Conservation (phyloP, 2,329 filamentous ascomycete species). For the Furcasterigmium furcatum region DNA sequence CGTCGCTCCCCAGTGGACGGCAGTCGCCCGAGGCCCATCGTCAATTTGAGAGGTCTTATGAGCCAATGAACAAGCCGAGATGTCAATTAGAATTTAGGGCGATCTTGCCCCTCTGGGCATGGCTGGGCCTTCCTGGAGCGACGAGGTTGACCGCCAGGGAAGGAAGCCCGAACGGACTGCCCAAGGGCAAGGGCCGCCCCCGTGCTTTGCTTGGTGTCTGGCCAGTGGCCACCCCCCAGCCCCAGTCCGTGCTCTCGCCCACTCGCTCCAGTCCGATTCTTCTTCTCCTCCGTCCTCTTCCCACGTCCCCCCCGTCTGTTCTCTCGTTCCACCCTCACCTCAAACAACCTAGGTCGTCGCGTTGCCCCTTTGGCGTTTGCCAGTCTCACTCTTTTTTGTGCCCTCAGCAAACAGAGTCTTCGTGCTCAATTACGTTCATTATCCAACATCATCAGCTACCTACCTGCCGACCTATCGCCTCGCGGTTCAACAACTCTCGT, state of each 20-base stretch:
- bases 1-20: neutral
- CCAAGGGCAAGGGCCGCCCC: neutral
- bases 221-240: too few species aligned
- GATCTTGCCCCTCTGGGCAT: neutral
- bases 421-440: slow-evolving; percentile 1
- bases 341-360: slow-evolving; percentile 1
- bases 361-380: neutral
- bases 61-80: slow-evolving; percentile 1
- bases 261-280: neutral
- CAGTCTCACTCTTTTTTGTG: slow-evolving; percentile 2
- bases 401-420: slow-evolving; percentile 2
- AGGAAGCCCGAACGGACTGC: neutral
- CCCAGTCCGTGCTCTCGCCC: neutral
- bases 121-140: neutral
- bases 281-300: slow-evolving; percentile 1
- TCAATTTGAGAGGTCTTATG: neutral
- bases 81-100: neutral
- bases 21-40: neutral
- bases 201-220: too few species aligned
- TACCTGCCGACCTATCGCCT: neutral
- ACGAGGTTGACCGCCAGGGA: neutral
- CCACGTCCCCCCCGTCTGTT: slow-evolving; percentile 2
- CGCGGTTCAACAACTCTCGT: neutral
- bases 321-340: slow-evolving; percentile 3
- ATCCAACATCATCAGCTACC: neutral